Base-by-base conservation (phyloP, 106 monocot species). In the Iris macrosiphon region DNA sequence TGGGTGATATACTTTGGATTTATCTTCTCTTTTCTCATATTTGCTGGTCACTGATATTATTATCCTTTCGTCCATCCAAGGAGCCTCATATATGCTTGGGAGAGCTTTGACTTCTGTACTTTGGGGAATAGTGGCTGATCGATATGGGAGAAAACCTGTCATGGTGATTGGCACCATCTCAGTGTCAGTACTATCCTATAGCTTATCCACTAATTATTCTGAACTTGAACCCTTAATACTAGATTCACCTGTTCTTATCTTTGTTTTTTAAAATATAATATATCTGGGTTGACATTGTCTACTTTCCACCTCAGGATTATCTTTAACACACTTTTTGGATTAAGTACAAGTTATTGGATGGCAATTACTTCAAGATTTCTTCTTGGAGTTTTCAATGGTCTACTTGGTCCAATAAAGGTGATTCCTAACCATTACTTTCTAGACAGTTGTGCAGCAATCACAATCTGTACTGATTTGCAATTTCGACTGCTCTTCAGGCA, bases 61-160 rank as follows among this genome's bases (percentile, higher is more conserved):
- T 39, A 18, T 43, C 14, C 11, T 34, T 21, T 62, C 11, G 0
- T 48, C 4, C 24, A 20, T 65, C 67, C 23, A 61, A 93, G 88
- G 93, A 23, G 72, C 88, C 70, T 70, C 88, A 32, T 88, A 75
- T 68, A 93, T 93, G 93, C 27, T 73, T 63, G 93, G 93, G 38
- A 88, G 93, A 78, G 74, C 80, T 40, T 59, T 93, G 31, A 93
- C 84, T 57, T 88, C 93, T 26, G 47, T 79, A 20, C 16, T 73
- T 32, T 93, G 88, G 94, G 88, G 94, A 52, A 42, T 89, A 32
- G 45, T 85, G 32, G 84, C 94, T 24, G 94, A 94, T 65, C 65
- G 75, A 49, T 70, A 75, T 55, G 94, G 94, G 39, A 89, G 94
- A 55, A 94, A 85, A 61, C 94, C 81, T n/a, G 85, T 94, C 37